phyloP scores from a whole-genome alignment of 169 alveolate species.

The Plasmodium malariae region DNA sequence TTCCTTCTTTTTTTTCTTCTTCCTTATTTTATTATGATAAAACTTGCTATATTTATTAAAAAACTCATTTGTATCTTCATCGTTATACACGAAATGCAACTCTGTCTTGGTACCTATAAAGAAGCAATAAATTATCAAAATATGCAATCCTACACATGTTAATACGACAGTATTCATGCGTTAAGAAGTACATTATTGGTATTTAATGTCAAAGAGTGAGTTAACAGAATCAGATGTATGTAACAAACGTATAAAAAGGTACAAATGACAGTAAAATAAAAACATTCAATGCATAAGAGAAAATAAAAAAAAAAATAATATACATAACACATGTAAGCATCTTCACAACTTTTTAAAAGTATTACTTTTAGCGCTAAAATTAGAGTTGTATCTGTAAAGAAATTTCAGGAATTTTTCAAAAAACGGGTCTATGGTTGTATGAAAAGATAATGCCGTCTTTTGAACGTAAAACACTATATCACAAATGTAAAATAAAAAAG shows the following conservation, averaged over 20 bases:
- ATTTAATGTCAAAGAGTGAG: no score
- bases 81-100: conserved; percentile 13
- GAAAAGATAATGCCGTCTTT: conserved; percentile 10
- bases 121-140: neutral
- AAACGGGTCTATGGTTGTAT: conserved; percentile 1
- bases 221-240: no score
- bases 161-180: no score
- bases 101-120: neutral
- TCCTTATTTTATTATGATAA: neutral
- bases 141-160: no score
- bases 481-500: conserved; percentile 12
- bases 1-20: neutral
- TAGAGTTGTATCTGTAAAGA: neutral
- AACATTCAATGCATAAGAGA: neutral
- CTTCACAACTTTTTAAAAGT: neutral
- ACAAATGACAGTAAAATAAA: no score
- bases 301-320: neutral
- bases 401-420: neutral
- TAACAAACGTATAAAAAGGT: no score
- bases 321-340: neutral
- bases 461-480: conserved; percentile 2
- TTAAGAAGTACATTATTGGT: no score
- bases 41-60: neutral
- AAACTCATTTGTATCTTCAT: neutral
- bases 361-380: neutral